These are phyloP conservation scores for Tricholomella constricta DNA, from an alignment of 768 basidiomycete species.

Conservation along the genomic window DNA sequence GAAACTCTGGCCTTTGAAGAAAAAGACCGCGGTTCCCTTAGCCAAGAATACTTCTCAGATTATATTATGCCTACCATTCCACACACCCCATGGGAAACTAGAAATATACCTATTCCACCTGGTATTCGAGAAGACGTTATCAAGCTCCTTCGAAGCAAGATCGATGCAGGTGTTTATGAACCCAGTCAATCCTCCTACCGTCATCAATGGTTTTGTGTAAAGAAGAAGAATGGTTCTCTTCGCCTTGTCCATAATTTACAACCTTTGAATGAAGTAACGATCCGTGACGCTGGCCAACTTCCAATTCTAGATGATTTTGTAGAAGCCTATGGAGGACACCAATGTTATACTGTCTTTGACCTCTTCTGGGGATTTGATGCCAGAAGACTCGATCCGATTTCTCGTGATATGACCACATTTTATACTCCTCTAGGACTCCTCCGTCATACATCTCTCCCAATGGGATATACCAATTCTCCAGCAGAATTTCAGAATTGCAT, in stretches of 20 bases:
- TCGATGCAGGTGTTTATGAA: not conserved
- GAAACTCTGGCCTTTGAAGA: not conserved
- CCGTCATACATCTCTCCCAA: constrained; percentile 33
- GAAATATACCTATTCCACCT: not conserved
- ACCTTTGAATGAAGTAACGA: not conserved
- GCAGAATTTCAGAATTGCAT: constrained; percentile 22
- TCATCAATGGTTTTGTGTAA: not conserved
- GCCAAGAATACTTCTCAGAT: not conserved
- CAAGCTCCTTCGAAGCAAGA: not conserved
- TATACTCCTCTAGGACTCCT: constrained; percentile 33
- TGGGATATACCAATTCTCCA: constrained; percentile 40
- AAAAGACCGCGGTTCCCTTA: not conserved
- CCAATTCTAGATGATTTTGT: not conserved
- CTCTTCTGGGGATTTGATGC: too few relatives aligned
- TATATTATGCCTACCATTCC: not conserved
- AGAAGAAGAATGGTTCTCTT: not conserved
- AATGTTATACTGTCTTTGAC: too few relatives aligned
- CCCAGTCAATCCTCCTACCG: not conserved
- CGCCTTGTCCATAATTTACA: not conserved
- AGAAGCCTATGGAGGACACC: too few relatives aligned
- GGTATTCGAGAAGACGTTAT: not conserved
- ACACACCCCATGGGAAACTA: not conserved
- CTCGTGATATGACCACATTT: constrained; percentile 43
- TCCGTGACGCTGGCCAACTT: not conserved
- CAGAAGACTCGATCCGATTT: constrained; percentile 9